Percentiles rank a stretch among this genome's conserved stretches.
Conservation (phyloP, 2,329 filamentous ascomycete species). For the Clonostachys rosea region DNA sequence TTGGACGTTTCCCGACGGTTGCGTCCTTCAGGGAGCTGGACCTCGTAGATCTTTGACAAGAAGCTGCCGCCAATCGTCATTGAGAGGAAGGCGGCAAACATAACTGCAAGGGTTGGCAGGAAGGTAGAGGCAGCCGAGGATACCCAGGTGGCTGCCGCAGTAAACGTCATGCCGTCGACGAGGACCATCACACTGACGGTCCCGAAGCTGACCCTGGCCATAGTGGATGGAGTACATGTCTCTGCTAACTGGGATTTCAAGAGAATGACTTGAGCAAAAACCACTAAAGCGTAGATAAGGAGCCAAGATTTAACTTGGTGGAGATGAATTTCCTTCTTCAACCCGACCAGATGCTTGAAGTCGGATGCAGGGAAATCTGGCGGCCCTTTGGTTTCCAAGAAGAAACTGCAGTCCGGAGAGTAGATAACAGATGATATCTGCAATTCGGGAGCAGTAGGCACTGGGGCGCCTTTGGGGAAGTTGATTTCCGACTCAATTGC, state of each 20-base stretch:
- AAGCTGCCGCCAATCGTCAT: conserved; percentile 55
- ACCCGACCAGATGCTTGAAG: conserved; percentile 51
- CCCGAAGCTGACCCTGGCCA: conserved; percentile 61
- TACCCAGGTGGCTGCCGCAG: conserved; percentile 49
- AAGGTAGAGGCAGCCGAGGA: conserved; percentile 51
- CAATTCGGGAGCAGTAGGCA: conserved; percentile 48
- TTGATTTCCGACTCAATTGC: conserved; percentile 60
- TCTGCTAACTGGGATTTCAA: conserved; percentile 63
- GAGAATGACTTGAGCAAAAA: conserved; percentile 57
- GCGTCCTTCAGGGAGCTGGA: conserved; percentile 51
- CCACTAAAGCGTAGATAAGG: conserved; percentile 47
- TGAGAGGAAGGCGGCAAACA: conserved; percentile 46
- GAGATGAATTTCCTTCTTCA: conserved; percentile 57
- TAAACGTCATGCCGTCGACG: conserved; percentile 56
- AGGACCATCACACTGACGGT: conserved; percentile 58
- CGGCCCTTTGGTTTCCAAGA: conserved; percentile 60
- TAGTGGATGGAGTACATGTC: conserved; percentile 62
- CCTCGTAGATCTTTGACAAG: conserved; percentile 53
- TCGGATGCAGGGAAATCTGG: conserved; percentile 47
- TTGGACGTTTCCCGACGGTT: conserved; percentile 22
- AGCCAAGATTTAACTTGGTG: conserved; percentile 55
- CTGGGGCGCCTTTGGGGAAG: conserved; percentile 54
- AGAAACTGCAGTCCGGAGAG: conserved; percentile 65
- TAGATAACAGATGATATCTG: conserved; percentile 60
- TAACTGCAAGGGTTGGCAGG: conserved; percentile 50